Conservation (phyloP, 169 alveolate species). For the Eimeria praecox region DNA sequence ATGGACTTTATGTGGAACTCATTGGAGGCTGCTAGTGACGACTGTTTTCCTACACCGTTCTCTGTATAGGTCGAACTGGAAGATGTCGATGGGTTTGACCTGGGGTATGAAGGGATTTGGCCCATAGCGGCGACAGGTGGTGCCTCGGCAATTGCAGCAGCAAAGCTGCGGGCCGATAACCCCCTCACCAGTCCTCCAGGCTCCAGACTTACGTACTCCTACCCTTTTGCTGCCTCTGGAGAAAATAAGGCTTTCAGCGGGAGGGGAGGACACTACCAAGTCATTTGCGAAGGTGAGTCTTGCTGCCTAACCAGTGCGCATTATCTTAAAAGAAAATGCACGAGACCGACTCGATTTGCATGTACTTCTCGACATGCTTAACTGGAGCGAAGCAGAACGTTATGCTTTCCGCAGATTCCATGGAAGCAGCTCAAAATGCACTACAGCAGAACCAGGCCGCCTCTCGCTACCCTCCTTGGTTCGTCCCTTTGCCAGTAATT, state of each 20-base stretch:
- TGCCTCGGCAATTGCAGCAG: conserved; percentile 36
- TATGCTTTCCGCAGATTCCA: conserved; percentile 26
- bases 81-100: conserved; percentile 34
- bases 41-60: background rate
- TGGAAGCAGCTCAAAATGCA: conserved; percentile 5
- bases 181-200: conserved; percentile 48
- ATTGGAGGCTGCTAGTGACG: background rate
- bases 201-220: conserved; percentile 59
- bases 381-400: background rate
- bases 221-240: conserved; percentile 41
- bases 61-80: conserved; percentile 36
- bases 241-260: conserved; percentile 14
- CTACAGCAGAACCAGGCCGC: conserved; percentile 70
- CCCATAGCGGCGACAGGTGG: conserved; percentile 35
- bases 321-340: background rate
- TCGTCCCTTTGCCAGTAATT: conserved; percentile 55
- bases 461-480: conserved; percentile 77
- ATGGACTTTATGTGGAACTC: background rate
- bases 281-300: conserved; percentile 55
- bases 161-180: conserved; percentile 45
- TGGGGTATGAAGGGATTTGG: conserved; percentile 73
- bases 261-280: conserved; percentile 64
- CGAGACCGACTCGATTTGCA: background rate
- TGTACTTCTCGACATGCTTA: background rate
- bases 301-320: background rate